Conservation (phyloP, 352 stramenopile species). For the Pythium brachiatum region DNA sequence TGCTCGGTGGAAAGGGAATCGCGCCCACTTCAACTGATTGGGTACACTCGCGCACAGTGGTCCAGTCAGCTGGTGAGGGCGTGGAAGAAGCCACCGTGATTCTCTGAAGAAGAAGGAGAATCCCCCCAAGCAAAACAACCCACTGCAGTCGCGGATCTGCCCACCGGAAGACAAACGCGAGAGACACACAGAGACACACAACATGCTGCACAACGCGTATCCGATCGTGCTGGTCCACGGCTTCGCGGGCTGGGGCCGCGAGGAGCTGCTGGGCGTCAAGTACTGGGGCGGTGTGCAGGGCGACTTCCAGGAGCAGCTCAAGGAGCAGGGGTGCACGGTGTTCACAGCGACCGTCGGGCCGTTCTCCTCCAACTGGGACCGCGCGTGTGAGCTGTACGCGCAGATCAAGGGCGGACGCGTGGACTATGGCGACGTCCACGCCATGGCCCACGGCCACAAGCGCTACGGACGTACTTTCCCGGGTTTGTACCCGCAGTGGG, state of each 20-base stretch:
- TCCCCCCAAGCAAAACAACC: too few relatives aligned
- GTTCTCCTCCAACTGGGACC: slow-evolving; percentile 36
- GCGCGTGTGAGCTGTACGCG: slow-evolving; percentile 36
- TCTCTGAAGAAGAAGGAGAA: too few relatives aligned
- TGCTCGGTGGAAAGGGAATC: background rate
- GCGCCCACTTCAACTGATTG: background rate
- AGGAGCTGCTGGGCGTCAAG: slow-evolving; percentile 13
- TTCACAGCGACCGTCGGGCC: slow-evolving; percentile 22
- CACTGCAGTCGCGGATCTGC: too few relatives aligned
- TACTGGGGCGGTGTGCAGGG: slow-evolving; percentile 27
- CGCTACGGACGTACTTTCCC: slow-evolving; percentile 46
- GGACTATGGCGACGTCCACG: slow-evolving; percentile 31
- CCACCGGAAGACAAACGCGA: too few relatives aligned
- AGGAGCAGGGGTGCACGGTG: slow-evolving; percentile 28
- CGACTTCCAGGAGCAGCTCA: slow-evolving; percentile 24
- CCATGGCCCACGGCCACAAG: slow-evolving; percentile 15
- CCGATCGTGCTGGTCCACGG: slow-evolving; percentile 25
- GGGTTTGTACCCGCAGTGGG: slow-evolving; percentile 56
- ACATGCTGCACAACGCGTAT: slow-evolving; percentile 7
- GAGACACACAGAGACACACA: too few relatives aligned
- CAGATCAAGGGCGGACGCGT: slow-evolving; percentile 31
- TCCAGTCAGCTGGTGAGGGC: background rate
- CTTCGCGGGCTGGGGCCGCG: slow-evolving; percentile 22
- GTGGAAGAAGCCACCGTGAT: background rate
- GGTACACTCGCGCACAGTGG: background rate